Conservation (phyloP, 2,329 filamentous ascomycete species). For the Leptodontidium sp. region DNA sequence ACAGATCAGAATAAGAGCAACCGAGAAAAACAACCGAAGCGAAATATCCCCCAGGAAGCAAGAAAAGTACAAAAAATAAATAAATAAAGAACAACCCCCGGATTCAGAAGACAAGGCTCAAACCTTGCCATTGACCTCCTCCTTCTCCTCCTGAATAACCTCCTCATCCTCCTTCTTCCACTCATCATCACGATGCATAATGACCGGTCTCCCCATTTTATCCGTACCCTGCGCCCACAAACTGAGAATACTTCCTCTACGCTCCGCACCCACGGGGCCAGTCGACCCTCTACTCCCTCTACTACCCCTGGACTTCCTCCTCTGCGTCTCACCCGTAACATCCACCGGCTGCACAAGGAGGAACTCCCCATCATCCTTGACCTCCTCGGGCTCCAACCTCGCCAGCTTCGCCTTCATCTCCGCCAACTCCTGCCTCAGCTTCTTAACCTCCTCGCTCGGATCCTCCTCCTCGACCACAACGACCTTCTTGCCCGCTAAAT, state of each 20-base stretch:
- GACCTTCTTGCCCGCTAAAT: conserved; percentile 1
- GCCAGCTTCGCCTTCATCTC: conserved; percentile 17
- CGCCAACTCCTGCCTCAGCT: neutral
- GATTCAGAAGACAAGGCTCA: neutral
- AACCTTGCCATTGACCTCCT: neutral
- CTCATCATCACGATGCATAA: conserved; percentile 36
- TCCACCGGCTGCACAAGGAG: neutral
- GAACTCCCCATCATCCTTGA: conserved; percentile 11
- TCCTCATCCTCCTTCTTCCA: conserved; percentile 24
- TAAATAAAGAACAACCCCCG: too few relatives aligned
- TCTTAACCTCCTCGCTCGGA: conserved; percentile 14
- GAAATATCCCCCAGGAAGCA: neutral
- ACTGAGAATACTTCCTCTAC: conserved; percentile 36
- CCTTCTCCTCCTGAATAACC: conserved; percentile 11
- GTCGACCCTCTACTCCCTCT: conserved; percentile 1
- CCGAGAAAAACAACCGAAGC: neutral
- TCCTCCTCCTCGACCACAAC: conserved; percentile 9
- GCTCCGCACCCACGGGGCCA: conserved; percentile 4
- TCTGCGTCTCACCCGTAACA: conserved; percentile 4
- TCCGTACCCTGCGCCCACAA: conserved; percentile 34
- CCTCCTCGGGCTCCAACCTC: conserved; percentile 20
- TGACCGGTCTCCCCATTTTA: conserved; percentile 26
- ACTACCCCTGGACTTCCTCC: conserved; percentile 13
- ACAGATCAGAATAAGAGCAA: neutral
- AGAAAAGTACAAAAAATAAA: neutral